Base-by-base conservation (phyloP, 2,329 filamentous ascomycete species). In the Sclerotinia spermophila region DNA sequence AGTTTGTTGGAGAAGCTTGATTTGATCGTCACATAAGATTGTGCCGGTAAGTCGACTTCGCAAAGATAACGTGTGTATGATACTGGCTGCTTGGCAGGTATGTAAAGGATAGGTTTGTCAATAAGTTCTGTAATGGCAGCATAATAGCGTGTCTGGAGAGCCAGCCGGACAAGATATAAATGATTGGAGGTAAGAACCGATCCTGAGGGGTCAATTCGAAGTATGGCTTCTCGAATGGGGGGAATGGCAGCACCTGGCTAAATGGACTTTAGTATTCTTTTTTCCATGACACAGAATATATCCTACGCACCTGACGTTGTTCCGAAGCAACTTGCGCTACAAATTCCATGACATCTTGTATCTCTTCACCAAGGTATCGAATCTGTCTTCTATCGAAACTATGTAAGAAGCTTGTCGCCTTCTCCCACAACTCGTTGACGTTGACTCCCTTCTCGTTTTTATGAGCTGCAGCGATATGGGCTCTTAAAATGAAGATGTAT, bases 141-240 rank as follows among this genome's bases (percentile, higher is more conserved):
- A 71, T 87, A 86, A 53, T 81, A 81, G 74, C 86, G 81, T 44
- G 85, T 84, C 67, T 86, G 82, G 64, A 86, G 76, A 59, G 90
- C 90, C 17, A 89, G 78, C 56, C 83, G 86, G 42, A 86, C 83
- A 44, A 92, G 82, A 21, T 81, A 77, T 51, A 90, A 79, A 75
- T 93, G 90, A 40, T 83, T 84, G 6, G 85, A 85, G 6, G 90
- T 93, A 75, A 93, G 87, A 67, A 90, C 86, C 65, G 86, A 86
- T 40, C 86, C 87, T 19, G 85, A 85, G 2, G 90, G 89, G 74
- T 94, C 91, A 70, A 94, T 82, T 68, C 86, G 86, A 19, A 89
- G 81, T 73, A 94, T 84, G 5, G 89, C 89, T 70, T 75, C 71
- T 68, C 73, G 71, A 59, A 80, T 75, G 33, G 76, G 76, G 35